phyloP scores from a whole-genome alignment of 2,329 filamentous ascomycete genomes.

The Sarocladium brachiariae region DNA sequence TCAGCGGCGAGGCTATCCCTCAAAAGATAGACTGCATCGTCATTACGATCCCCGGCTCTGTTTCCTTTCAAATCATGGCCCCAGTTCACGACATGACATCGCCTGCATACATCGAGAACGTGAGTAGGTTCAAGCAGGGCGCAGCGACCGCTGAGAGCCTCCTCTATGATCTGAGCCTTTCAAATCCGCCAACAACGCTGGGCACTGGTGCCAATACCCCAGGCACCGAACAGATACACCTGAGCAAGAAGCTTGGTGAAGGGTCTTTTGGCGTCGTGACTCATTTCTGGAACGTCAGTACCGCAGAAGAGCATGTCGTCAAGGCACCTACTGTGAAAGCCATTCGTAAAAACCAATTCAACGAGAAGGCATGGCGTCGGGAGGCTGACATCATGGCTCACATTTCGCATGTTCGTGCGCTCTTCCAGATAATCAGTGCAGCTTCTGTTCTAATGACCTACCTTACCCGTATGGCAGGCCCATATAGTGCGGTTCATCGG shows the following conservation, averaged over 20 bases:
- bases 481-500: slow-evolving; percentile 13
- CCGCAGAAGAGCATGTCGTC: slow-evolving; percentile 15
- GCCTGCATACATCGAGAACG: slow-evolving; percentile 15
- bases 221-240: slow-evolving; percentile 11
- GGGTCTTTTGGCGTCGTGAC: slow-evolving; percentile 16
- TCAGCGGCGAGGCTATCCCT: slow-evolving; percentile 14
- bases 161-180: slow-evolving; percentile 11
- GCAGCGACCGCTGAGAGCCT: slow-evolving; percentile 9
- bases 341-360: background rate
- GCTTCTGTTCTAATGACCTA: slow-evolving; percentile 8
- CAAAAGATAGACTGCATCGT: slow-evolving; percentile 10
- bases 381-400: slow-evolving; percentile 18
- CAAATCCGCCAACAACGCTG: slow-evolving; percentile 9
- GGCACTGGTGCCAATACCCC: slow-evolving; percentile 13
- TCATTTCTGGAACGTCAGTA: slow-evolving; percentile 19
- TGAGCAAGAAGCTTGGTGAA: slow-evolving; percentile 13
- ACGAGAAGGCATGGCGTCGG: slow-evolving; percentile 13
- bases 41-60: slow-evolving; percentile 5
- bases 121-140: slow-evolving; percentile 14
- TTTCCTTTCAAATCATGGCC: slow-evolving; percentile 13
- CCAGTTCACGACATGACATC: slow-evolving; percentile 10
- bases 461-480: too few species aligned
- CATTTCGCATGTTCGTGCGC: slow-evolving; percentile 15
- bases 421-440: background rate
- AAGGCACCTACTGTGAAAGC: slow-evolving; percentile 16